Percentiles rank a stretch among this genome's conserved stretches.
These are phyloP conservation scores for Anastatica hierochuntica DNA, from an alignment of 345 rosid species.

Conservation along the genomic window DNA sequence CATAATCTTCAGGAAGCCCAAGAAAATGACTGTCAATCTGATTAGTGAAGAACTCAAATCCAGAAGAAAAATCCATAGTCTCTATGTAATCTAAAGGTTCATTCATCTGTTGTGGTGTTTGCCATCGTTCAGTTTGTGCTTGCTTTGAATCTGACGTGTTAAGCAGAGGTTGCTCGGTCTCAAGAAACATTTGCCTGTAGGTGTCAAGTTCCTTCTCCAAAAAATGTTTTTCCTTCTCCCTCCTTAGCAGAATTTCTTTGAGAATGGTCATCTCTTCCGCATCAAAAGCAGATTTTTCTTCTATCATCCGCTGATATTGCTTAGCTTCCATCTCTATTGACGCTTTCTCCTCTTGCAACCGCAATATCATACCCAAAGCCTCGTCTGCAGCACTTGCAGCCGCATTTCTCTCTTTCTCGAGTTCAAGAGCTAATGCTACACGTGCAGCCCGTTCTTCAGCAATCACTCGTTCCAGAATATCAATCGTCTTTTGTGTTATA, in stretches of 20 bases:
- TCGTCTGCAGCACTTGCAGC: slow-evolving; percentile 72
- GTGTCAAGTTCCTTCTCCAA: slow-evolving; percentile 60
- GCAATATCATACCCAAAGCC: slow-evolving; percentile 58
- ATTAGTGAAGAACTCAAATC: slow-evolving; percentile 16
- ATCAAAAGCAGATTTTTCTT: slow-evolving; percentile 66
- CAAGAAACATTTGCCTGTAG: slow-evolving; percentile 36
- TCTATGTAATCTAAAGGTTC: slow-evolving; percentile 22
- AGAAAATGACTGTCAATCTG: slow-evolving; percentile 18
- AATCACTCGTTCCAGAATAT: slow-evolving; percentile 33
- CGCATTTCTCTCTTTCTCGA: slow-evolving; percentile 69
- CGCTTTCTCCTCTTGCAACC: slow-evolving; percentile 63
- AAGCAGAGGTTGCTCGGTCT: slow-evolving; percentile 25
- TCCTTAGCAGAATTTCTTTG: slow-evolving; percentile 55
- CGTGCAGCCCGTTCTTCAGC: slow-evolving; percentile 39
- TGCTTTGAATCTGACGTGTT: slow-evolving; percentile 16
- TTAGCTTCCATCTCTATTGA: slow-evolving; percentile 56
- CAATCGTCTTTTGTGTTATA: slow-evolving; percentile 23
- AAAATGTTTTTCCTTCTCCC: slow-evolving; percentile 64
- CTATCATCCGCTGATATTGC: slow-evolving; percentile 69
- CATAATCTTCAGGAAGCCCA: neutral
- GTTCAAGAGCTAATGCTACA: slow-evolving; percentile 42
- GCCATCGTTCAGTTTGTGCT: neutral
- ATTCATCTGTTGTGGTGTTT: slow-evolving; percentile 8
- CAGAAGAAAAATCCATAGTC: slow-evolving; percentile 13
- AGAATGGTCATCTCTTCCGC: slow-evolving; percentile 70